Evolutionary conservation across 192 early-diverging fungal genomes (phyloP).

Genomic region (Umbelopsis ramanniana): DNA sequence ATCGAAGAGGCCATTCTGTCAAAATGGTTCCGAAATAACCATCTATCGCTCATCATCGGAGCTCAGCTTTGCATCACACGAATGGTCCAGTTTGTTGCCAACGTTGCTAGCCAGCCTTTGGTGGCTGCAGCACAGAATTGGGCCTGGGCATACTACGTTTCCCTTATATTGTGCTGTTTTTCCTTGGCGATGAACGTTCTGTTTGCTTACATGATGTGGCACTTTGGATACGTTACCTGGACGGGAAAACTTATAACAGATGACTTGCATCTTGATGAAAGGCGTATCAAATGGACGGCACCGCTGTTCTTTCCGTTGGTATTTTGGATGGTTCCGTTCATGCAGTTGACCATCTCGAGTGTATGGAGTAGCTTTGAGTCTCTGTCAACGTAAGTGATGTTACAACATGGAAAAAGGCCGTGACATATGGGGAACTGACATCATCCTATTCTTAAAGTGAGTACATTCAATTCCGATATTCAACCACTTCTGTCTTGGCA

Average conservation of each 20-base stretch:
- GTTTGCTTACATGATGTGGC: constrained; percentile 54
- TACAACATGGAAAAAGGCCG: neutral
- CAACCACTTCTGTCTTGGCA: constrained; percentile 33
- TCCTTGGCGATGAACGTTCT: constrained; percentile 52
- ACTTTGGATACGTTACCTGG: constrained; percentile 16
- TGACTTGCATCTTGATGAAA: neutral
- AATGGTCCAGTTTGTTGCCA: constrained; percentile 70
- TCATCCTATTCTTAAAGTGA: constrained; percentile 24
- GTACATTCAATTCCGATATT: constrained; percentile 36
- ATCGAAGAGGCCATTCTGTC: constrained; percentile 79
- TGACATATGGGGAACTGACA: neutral
- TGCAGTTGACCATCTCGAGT: constrained; percentile 37
- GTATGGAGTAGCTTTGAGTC: constrained; percentile 41
- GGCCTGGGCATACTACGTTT: constrained; percentile 47
- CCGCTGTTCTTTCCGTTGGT: constrained; percentile 28
- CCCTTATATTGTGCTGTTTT: constrained; percentile 54
- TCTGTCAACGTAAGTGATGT: constrained; percentile 30
- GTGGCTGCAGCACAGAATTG: constrained; percentile 42
- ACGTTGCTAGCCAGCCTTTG: constrained; percentile 67
- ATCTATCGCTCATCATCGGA: constrained; percentile 70
- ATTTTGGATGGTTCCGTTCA: constrained; percentile 37
- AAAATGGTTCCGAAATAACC: constrained; percentile 73
- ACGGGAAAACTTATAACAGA: constrained; percentile 21
- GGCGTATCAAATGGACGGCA: constrained; percentile 16
- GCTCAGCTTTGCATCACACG: constrained; percentile 69